Conservation (phyloP, 495 filamentous ascomycete species). For the Parachaetomium inaequale region DNA sequence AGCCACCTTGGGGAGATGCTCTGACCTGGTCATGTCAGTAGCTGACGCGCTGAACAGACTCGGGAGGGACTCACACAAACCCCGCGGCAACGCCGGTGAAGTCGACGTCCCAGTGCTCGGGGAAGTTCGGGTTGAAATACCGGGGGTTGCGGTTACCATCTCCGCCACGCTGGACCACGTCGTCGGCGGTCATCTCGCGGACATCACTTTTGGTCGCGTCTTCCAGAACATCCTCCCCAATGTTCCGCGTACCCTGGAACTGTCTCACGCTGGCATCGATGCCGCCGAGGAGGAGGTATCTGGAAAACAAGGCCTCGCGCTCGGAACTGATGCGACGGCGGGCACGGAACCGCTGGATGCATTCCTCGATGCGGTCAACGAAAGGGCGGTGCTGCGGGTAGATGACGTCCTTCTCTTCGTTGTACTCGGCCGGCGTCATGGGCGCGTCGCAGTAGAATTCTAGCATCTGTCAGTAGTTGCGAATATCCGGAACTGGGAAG, state of each 20-base stretch:
- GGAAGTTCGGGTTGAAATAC: constrained; percentile 44
- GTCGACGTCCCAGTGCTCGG: constrained; percentile 66
- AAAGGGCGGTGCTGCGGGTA: constrained; percentile 31
- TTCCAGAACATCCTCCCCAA: constrained; percentile 52
- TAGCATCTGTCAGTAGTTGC: constrained; percentile 20
- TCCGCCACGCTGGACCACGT: constrained; percentile 47
- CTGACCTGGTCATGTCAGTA: constrained; percentile 21
- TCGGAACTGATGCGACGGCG: constrained; percentile 67
- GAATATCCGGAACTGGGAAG: background rate
- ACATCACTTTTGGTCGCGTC: constrained; percentile 57
- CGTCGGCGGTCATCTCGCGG: constrained; percentile 56
- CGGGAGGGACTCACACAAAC: constrained; percentile 60
- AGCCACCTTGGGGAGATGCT: constrained; percentile 19
- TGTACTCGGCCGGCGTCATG: constrained; percentile 61
- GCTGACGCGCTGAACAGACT: background rate
- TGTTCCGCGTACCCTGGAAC: constrained; percentile 59
- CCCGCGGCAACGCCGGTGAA: constrained; percentile 73
- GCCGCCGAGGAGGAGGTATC: constrained; percentile 82
- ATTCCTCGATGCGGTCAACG: constrained; percentile 69
- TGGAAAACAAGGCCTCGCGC: constrained; percentile 63
- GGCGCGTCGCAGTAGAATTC: constrained; percentile 76
- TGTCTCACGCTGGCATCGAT: constrained; percentile 62
- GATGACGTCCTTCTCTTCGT: constrained; percentile 48
- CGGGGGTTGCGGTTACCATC: constrained; percentile 27
- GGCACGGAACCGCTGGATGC: constrained; percentile 73